Evolutionary conservation across 306 rosid genomes (phyloP), one percentile per base, ranked within the genome.

Genomic region (Cicer judaicum): DNA sequence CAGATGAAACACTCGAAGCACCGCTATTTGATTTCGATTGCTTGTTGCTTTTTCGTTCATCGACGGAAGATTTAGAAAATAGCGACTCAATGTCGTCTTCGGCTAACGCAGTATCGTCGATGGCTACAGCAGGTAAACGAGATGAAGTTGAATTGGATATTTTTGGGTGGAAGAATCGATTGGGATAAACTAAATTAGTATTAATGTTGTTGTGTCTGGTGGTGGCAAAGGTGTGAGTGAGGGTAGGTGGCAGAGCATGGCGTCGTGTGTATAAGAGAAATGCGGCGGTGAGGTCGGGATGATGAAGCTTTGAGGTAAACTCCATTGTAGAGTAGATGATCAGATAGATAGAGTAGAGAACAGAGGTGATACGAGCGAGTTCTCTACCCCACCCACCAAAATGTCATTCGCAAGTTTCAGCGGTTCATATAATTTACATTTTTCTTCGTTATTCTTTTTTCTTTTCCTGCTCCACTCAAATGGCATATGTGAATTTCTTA

Each of bases 1-100:
- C 95, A 0, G 97, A 93, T 0, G 98, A 91, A 72, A 93, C 78
- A 21, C 88, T 73, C 1, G 98, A 93, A 66, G 92, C 97, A 0
- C 96, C 97, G 2, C 52, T 14, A 46, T 49, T 86, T 0, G 94
- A 74, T 18, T 79, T 86, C 0, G 94, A 74, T 18, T 79, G 86
- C 70, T 76, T 91, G 40, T 55, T 80, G 0, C 9, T 79, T 11
- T 89, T 89, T 56, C 65, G 86, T 14, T 76, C 80, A 0, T 84
- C 90, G 57, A 56, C 84, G 1, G 86, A 64, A 9, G 81, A 5
- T 2, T 78, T 68, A 47, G 96, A 90, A 38, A 94, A 88, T 68
- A 94, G 77, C 14, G 98, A 89, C 70, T 90, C 98, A 9, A 94
- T 75, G 46, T 93, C 96, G 21, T 83, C 73, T 14, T 74, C 52